Evolutionary conservation across 371 early-diverging fungal genomes (phyloP), one percentile per base, ranked within the genome.

Genomic region (Mucor circinelloides): DNA sequence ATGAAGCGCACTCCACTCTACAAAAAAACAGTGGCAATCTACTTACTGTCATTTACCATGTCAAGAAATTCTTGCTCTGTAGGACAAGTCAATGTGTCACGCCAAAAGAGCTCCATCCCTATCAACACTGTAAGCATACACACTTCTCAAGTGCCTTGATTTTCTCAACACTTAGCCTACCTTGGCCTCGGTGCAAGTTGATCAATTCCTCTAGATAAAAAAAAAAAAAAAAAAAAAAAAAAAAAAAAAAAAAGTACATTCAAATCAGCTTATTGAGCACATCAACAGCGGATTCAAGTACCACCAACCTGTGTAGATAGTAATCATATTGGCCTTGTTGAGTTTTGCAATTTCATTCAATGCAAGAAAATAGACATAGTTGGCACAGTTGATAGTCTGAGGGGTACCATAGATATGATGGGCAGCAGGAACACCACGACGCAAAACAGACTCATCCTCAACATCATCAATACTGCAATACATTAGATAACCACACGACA

Each of bases 381-480:
- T 97, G 28, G 97, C 98, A 32, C 92, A 91, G 68, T 97, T 97
- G 71, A 99, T 98, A 1, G 96, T 93, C 65, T 89, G 80, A 7
- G 98, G 91, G 2, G 92, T 82, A 7, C 99, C 98, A 77, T 89
- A 99, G 52, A 98, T 96, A 70, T 93, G 91, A 82, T 99, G 98
- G 0, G 99, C 96, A 32, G 95, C 97, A 50, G 99, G 99, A 7
- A 90, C 87, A 5, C 97, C 97, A 52, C 98, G 82, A 59, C 98
- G 83, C 61, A 98, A 69, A 25, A 85, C 88, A 2, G 97, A 96
- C 70, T 89, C 92, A 73, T 99, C 99, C 75, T 99, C 94, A 15
- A 99, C 94, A 71, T 99, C 99, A 70, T 99, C 99, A 36, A 99
- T 90, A 52, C 94, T 93, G 64, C 34, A 17, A 56, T 27, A 50